Percentiles rank a stretch among this genome's conserved stretches.
Evolutionary conservation across 1,139 yeast species (phyloP).

Genomic region (Spathaspora jeffriesii): DNA sequence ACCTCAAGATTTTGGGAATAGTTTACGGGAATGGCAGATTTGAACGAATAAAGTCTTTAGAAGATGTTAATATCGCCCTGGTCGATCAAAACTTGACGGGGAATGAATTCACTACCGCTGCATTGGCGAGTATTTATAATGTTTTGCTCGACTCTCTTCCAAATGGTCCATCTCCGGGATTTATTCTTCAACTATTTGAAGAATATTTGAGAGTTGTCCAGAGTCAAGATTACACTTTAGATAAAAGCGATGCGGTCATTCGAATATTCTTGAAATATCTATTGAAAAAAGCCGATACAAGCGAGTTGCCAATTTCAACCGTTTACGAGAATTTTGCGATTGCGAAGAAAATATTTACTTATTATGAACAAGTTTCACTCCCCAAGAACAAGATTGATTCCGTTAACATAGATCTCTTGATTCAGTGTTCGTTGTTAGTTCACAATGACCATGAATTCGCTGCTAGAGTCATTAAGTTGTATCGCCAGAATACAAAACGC

Average conservation of each 20-base stretch:
- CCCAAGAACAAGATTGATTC: conserved; percentile 17
- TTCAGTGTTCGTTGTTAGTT: conserved; percentile 26
- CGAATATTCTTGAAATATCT: conserved; percentile 15
- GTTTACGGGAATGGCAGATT: conserved; percentile 20
- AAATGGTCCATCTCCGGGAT: conserved; percentile 14
- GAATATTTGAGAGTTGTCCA: conserved; percentile 16
- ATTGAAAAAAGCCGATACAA: conserved; percentile 11
- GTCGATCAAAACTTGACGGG: conserved; percentile 31
- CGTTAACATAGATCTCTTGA: conserved; percentile 28
- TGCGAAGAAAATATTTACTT: conserved; percentile 31
- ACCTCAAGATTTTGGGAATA: conserved; percentile 23
- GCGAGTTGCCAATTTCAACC: conserved; percentile 6
- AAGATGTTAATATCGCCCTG: conserved; percentile 25
- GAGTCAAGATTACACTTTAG: background rate
- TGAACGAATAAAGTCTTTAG: conserved; percentile 12
- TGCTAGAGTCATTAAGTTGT: conserved; percentile 24
- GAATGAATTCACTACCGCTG: conserved; percentile 21
- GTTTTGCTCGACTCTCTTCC: conserved; percentile 20
- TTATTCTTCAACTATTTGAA: conserved; percentile 20
- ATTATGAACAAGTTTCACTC: conserved; percentile 17
- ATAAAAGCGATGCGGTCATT: background rate
- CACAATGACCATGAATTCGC: conserved; percentile 41
- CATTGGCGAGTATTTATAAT: conserved; percentile 28
- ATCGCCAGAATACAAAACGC: conserved; percentile 28
- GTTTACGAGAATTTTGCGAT: conserved; percentile 21